phyloP scores from a whole-genome alignment of 805 yeast species.

The Wickerhamomyces bovis region DNA sequence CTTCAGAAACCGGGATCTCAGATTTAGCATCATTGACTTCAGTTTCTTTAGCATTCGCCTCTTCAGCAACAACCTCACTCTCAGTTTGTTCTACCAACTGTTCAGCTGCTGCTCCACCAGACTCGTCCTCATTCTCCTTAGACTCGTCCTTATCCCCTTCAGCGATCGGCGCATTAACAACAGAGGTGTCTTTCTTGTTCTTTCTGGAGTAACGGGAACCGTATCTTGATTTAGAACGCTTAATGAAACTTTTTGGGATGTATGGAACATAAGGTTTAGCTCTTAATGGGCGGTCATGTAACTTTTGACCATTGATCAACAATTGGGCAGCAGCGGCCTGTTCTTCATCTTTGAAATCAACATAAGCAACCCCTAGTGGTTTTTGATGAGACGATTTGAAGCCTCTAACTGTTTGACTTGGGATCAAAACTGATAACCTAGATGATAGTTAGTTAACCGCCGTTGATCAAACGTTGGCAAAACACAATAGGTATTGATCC shows the following conservation, averaged over 20 bases:
- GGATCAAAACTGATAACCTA: conserved; percentile 40
- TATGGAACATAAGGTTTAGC: conserved; percentile 40
- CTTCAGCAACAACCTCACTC: background rate
- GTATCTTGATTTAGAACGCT: conserved; percentile 12
- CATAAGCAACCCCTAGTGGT: conserved; percentile 71
- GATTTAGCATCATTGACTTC: background rate
- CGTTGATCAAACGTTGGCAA: background rate
- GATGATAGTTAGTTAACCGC: conserved; percentile 1
- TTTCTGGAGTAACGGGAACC: conserved; percentile 6
- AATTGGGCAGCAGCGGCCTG: conserved; percentile 60
- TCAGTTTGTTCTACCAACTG: background rate
- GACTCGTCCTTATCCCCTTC: conserved; percentile 1
- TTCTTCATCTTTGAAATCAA: conserved; percentile 65
- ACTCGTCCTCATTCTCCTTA: background rate
- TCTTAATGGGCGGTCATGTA: conserved; percentile 36
- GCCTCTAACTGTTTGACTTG: conserved; percentile 47
- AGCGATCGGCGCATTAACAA: background rate
- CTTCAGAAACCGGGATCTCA: conserved; percentile 27
- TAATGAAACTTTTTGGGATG: conserved; percentile 22
- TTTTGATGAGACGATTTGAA: conserved; percentile 33
- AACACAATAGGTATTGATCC: background rate
- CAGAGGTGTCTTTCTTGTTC: background rate
- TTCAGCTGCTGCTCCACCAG: background rate
- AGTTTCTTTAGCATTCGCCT: background rate
- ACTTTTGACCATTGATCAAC: conserved; percentile 54